Conservation (phyloP, 148 eudicot genomes). For the Fagopyrum esculentum region DNA sequence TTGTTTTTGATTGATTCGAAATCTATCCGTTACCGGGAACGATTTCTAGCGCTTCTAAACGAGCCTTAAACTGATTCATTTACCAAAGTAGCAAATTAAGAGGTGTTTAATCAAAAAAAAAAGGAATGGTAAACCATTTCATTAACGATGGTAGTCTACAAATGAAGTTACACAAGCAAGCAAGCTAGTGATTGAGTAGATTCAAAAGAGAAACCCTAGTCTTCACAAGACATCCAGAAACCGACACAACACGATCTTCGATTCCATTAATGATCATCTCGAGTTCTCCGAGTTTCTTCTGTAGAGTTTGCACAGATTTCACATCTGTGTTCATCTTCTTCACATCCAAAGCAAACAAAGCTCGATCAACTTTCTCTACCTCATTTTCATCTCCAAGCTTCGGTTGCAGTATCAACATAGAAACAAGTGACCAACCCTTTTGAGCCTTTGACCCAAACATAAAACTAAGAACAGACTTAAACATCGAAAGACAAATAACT, state of each 20-base stretch:
- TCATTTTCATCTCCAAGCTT: constrained; percentile 1
- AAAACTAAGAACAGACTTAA: constrained; percentile 24
- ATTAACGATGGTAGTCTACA: neutral
- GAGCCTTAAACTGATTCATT: neutral
- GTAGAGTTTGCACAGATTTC: constrained; percentile 9
- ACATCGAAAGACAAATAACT: constrained; percentile 15
- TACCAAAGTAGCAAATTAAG: neutral
- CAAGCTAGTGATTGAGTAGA: constrained; percentile 24
- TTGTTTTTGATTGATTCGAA: too few species aligned
- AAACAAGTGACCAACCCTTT: constrained; percentile 28
- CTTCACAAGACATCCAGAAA: constrained; percentile 28
- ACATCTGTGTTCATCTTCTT: constrained; percentile 11
- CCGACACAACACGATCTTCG: constrained; percentile 21
- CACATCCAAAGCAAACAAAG: neutral
- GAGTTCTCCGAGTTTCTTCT: constrained; percentile 20
- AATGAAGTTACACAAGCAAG: neutral
- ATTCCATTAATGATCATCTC: constrained; percentile 22
- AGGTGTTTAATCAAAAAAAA: neutral
- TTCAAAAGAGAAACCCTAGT: constrained; percentile 43
- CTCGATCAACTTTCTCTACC: constrained; percentile 21
- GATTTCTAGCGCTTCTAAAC: too few species aligned
- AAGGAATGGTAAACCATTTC: neutral
- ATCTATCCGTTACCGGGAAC: too few species aligned
- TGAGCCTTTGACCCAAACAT: constrained; percentile 20
- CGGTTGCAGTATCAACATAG: constrained; percentile 24